phyloP scores from a whole-genome alignment of 306 rosid species.

The Quercus ilex region DNA sequence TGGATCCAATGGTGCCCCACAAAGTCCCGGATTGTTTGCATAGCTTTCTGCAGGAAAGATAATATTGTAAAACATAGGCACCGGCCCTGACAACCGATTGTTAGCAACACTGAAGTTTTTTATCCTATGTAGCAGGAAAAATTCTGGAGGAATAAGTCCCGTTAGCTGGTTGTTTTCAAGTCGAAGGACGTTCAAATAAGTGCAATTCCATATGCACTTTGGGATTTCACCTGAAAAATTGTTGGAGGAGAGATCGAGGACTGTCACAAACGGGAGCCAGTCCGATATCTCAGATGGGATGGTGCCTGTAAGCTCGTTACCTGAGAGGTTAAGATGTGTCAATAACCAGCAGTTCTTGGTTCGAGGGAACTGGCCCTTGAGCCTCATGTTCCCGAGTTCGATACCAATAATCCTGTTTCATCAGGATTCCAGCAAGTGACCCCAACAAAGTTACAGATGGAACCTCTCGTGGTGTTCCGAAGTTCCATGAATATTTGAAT shows the following conservation, averaged over 20 bases:
- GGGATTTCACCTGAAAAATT: constrained; percentile 64
- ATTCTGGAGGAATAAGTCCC: constrained; percentile 14
- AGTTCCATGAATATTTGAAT: constrained; percentile 58
- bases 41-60: too few species aligned
- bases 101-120: constrained; percentile 8
- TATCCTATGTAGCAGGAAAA: constrained; percentile 26
- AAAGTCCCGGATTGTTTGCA: too few species aligned
- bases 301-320: constrained; percentile 40
- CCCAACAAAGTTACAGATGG: constrained; percentile 63
- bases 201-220: constrained; percentile 24
- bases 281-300: background rate
- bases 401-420: constrained; percentile 66
- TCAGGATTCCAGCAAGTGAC: constrained; percentile 84
- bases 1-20: too few species aligned
- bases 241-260: constrained; percentile 79
- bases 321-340: constrained; percentile 69
- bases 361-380: constrained; percentile 65
- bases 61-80: too few species aligned
- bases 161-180: constrained; percentile 55
- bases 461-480: constrained; percentile 54
- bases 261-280: background rate
- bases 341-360: constrained; percentile 45
- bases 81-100: too few species aligned
- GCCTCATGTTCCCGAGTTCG: constrained; percentile 57
- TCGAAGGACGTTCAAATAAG: constrained; percentile 51